Base-by-base conservation (phyloP, 768 basidiomycete genomes). In the Auriscalpium vulgare region DNA sequence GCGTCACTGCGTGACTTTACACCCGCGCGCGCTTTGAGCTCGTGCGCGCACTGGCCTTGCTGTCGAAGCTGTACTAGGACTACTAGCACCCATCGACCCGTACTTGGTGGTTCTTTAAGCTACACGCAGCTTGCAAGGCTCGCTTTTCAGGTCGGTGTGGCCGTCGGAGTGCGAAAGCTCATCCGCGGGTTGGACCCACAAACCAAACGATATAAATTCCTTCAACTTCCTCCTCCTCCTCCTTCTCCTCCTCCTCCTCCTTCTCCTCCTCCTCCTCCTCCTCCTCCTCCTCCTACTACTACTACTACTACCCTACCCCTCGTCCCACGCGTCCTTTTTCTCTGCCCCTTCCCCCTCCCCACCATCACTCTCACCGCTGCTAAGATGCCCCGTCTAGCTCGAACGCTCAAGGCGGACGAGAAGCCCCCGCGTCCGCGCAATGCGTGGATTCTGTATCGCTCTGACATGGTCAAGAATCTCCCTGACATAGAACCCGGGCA, bases 381-480 rank as follows among this genome's bases (percentile, higher is more conserved):
- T 29, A 5, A 29, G 37, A n/a, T 45, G 38, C 1, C 38, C 38
- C 23, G 13, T 45, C 50, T 5, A 34, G 7, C 51, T 50, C 36
- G 55, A 48, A 47, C 56, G 44, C 35, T 14, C 51, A 47, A 50
- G 44, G 50, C 51, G 16, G 54, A 40, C 23, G 29, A 29, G 5
- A 44, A 45, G 8, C 43, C 65, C 2, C 72, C 74, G 10, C 69
- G 77, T 23, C 77, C 77, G 10, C 75, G 74, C 29, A 79, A 78
- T 62, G 74, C 77, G 8, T 78, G 78, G 78, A 78, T 79, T 58
- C 60, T 79, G 9, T 79, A 78, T 59, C 72, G 78, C 16, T 76
- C 75, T 3, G 73, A 74, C 53, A 73, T 70, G 55, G 65, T 77
- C 29, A 68, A 64, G 51, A 63, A 69, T 10, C 66, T 75, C 53